A percentile compares a stretch with the other conserved stretches of the same genome.
Conservation (phyloP, 768 basidiomycete species). For the Serendipita sp. region DNA sequence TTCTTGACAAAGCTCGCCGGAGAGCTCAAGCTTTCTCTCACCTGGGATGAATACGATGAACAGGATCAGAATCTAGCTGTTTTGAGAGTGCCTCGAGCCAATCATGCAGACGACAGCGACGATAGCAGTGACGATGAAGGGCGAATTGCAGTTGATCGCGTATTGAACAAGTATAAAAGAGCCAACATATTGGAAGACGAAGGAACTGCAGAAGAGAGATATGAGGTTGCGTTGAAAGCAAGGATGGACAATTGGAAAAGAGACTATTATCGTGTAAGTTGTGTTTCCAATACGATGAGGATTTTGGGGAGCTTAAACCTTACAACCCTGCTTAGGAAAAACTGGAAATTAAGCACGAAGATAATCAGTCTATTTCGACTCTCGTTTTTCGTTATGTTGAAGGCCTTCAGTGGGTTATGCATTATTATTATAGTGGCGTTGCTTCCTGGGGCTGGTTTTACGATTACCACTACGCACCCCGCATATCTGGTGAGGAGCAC, state of each 20-base stretch:
- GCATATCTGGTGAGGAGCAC: conserved; percentile 62
- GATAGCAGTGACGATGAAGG: conserved; percentile 49
- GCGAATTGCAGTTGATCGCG: conserved; percentile 55
- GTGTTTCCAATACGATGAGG: neutral
- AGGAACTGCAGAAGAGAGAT: conserved; percentile 60
- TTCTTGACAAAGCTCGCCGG: conserved; percentile 65
- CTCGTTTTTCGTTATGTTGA: conserved; percentile 74
- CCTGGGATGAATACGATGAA: conserved; percentile 92
- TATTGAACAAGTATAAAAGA: conserved; percentile 75
- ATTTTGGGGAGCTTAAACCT: neutral
- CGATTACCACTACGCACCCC: conserved; percentile 91
- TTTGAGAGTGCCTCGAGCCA: conserved; percentile 38
- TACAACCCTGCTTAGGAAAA: conserved; percentile 43
- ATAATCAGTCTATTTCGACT: conserved; percentile 43
- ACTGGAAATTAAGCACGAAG: conserved; percentile 60
- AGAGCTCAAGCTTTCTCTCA: conserved; percentile 56
- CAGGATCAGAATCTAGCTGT: conserved; percentile 63
- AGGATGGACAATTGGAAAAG: conserved; percentile 92
- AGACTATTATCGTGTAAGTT: conserved; percentile 64
- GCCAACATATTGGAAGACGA: conserved; percentile 61
- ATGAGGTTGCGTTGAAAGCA: conserved; percentile 53
- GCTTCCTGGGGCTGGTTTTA: conserved; percentile 99
- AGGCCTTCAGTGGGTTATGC: conserved; percentile 97
- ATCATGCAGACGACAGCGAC: conserved; percentile 16
- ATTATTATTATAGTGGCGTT: conserved; percentile 95